A percentile compares a stretch with the other conserved stretches of the same genome.
Evolutionary conservation across 2,329 filamentous ascomycete species (phyloP).

Genomic region (Grosmannia serpens): DNA sequence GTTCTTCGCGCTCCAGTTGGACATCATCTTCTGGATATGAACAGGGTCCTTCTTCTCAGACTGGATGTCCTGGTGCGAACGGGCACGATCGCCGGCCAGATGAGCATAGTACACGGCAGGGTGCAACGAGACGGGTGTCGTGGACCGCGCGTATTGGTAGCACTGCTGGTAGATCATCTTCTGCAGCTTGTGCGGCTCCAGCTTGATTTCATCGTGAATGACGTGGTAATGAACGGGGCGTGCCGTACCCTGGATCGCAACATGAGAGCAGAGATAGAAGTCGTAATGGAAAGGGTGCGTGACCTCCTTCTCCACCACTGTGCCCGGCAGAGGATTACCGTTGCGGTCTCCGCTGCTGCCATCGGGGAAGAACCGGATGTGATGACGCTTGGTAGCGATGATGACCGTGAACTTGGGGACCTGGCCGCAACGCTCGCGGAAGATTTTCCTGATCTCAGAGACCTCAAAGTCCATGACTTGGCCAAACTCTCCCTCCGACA

Average conservation of each 20-base stretch:
- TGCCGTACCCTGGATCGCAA: slow-evolving; percentile 86
- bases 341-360: slow-evolving; percentile 50
- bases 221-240: slow-evolving; percentile 89
- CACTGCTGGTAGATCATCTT: slow-evolving; percentile 90
- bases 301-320: slow-evolving; percentile 77
- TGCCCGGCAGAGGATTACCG: slow-evolving; percentile 74
- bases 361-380: slow-evolving; percentile 82
- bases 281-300: slow-evolving; percentile 87
- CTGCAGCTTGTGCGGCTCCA: slow-evolving; percentile 59
- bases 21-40: slow-evolving; percentile 30
- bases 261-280: slow-evolving; percentile 55
- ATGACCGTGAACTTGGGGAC: slow-evolving; percentile 68
- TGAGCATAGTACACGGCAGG: slow-evolving; percentile 96
- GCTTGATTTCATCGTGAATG: slow-evolving; percentile 66
- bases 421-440: slow-evolving; percentile 25
- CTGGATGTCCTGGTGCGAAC: slow-evolving; percentile 52
- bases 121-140: slow-evolving; percentile 78
- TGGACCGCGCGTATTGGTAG: slow-evolving; percentile 86
- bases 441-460: slow-evolving; percentile 50
- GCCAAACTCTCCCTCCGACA: slow-evolving; percentile 74
- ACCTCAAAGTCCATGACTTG: slow-evolving; percentile 76
- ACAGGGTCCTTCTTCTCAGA: slow-evolving; percentile 31
- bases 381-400: slow-evolving; percentile 86
- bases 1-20: slow-evolving; percentile 29
- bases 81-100: slow-evolving; percentile 69